These are phyloP conservation scores for Epipyxis sp. DNA, from an alignment of 108 stramenopile species.

Conservation along the genomic window DNA sequence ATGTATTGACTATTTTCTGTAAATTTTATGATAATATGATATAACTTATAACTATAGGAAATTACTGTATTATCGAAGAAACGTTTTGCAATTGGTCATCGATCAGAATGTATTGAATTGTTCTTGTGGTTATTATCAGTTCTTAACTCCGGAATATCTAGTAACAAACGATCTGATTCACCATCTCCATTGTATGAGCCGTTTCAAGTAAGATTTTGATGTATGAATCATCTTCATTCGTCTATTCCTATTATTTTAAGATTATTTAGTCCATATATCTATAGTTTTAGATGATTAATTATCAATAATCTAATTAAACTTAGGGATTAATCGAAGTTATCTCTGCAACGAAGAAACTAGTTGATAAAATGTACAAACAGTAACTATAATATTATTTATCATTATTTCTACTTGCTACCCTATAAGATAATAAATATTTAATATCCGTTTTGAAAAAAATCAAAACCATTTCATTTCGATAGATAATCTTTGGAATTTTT, in stretches of 20 bases:
- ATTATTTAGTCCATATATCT: too few species aligned
- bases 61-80: slow-evolving; percentile 76
- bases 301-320: neutral
- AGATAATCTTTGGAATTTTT: too few species aligned
- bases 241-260: too few species aligned
- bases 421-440: too few species aligned
- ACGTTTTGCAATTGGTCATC: slow-evolving; percentile 74
- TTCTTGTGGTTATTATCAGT: slow-evolving; percentile 89
- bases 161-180: slow-evolving; percentile 35
- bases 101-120: slow-evolving; percentile 87
- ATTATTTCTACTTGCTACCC: slow-evolving; percentile 38
- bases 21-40: too few species aligned
- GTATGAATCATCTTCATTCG: too few species aligned
- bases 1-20: too few species aligned
- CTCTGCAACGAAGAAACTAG: neutral
- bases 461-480: too few species aligned
- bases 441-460: too few species aligned
- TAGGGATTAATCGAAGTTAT: neutral
- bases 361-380: neutral
- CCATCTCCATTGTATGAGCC: slow-evolving; percentile 75
- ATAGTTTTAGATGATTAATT: neutral
- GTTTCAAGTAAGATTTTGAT: slow-evolving; percentile 92
- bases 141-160: slow-evolving; percentile 65
- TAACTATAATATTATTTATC: slow-evolving; percentile 26
- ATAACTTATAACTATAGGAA: too few species aligned